Conservation (phyloP, 176 grass and related monocot species). For the Panicum miliaceum region DNA sequence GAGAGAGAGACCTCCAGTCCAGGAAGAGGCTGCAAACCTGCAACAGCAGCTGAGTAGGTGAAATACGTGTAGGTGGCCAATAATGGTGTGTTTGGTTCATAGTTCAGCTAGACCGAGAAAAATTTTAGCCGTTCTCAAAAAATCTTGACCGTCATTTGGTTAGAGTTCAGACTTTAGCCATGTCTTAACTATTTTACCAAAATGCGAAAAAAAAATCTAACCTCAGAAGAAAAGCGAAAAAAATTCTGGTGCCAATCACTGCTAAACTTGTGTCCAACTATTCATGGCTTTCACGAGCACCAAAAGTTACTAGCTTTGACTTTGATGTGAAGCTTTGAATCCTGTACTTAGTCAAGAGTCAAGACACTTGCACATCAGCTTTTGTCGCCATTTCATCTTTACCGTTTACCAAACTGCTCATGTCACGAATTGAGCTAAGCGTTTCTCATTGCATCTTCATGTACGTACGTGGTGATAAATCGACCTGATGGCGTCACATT, state of each 20-base stretch:
- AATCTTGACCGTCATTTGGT: neutral
- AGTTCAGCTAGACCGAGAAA: neutral
- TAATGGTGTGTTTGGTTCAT: neutral
- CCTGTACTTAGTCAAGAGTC: neutral
- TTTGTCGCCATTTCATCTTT: neutral
- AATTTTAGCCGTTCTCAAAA: neutral
- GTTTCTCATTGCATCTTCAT: neutral
- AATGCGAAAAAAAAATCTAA: neutral
- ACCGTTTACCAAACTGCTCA: neutral
- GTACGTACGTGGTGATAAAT: neutral
- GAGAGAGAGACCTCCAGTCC: neutral
- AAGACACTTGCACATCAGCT: neutral
- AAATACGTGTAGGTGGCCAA: constrained; percentile 22
- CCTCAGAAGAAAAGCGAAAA: neutral
- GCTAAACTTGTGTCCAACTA: neutral
- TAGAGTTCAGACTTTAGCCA: neutral
- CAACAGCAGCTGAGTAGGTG: neutral
- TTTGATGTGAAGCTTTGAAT: constrained; percentile 3
- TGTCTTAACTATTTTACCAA: neutral
- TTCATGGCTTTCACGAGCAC: neutral
- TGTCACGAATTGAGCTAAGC: neutral
- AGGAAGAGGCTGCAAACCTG: constrained; percentile 5
- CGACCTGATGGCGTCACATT: neutral
- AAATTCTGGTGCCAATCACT: neutral
- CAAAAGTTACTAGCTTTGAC: neutral